Base-by-base conservation (phyloP, 1,284 basidiomycete species). In the Dichomitus squalens region DNA sequence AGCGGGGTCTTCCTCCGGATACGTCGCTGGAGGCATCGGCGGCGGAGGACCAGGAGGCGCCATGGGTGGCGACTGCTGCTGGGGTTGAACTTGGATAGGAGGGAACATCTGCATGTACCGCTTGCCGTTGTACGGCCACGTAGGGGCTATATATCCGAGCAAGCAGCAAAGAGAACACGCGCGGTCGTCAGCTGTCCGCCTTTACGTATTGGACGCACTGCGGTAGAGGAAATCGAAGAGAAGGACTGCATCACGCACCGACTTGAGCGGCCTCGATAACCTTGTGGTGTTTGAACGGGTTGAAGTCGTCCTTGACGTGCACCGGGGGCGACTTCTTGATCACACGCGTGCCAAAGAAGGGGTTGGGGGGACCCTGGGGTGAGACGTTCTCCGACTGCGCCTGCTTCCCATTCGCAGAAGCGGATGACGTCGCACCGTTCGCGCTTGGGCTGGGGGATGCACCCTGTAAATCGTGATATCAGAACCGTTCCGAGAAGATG, bases 261-360 rank as follows among this genome's bases (percentile, higher is more conserved):
- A 93, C 82, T 65, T 84, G 80, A 23, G 82, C 75, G 11, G 93
- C 85, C 58, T 92, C 89, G 7, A 81, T 82, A 53, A 94, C 86
- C 73, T 93, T 94, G 70, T 83, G 84, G 67, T 87, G 84, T 75
- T 95, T 94, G 81, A 94, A 96, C 25, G 95, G 93, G 74, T 95
- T 96, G 72, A 97, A 98, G 68, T 97, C 95, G 66, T 96, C 92
- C 74, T 95, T 92, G 67, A 95, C 82, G 69, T 93, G 90, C 41
- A 94, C 85, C 20, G 83, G 77, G 6, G 77, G 73, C 41, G 78
- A 78, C 74, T 90, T 90, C 80, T 93, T 93, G 71, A 89, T 84
- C 23, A 79, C 73, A 36, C 88, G 87, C 39, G 85, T 80, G 49
- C 92, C 92, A 72, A 96, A 97, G 87, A 97, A 98, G 11, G 90